phyloP scores from a whole-genome alignment of 805 yeast species.

The Metschnikowia lunata region DNA sequence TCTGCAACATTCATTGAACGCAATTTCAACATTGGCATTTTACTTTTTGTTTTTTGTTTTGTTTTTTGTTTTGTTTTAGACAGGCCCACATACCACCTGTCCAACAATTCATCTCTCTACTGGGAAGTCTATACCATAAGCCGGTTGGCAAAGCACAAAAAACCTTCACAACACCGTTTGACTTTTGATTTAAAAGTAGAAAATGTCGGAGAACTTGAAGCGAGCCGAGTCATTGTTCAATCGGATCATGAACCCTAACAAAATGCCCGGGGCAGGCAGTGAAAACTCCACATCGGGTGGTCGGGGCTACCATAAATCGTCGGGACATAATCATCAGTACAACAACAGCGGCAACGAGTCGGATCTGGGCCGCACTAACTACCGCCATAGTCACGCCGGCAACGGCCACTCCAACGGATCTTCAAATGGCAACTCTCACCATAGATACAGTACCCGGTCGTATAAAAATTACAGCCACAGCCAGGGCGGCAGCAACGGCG shows the following conservation, averaged over 20 bases:
- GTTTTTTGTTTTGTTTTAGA: no score
- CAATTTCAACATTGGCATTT: neutral
- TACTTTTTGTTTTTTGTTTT: neutral
- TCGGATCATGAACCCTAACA: slow-evolving; percentile 41
- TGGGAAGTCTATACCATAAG: no score
- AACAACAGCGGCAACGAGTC: slow-evolving; percentile 4
- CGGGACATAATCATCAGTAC: slow-evolving; percentile 1
- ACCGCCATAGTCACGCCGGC: slow-evolving; percentile 4
- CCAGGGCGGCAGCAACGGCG: slow-evolving; percentile 1
- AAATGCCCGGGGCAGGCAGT: slow-evolving; percentile 7
- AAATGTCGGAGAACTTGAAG: slow-evolving; percentile 43
- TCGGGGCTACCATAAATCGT: slow-evolving; percentile 5
- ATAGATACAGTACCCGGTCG: slow-evolving; percentile 6
- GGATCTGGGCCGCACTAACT: slow-evolving; percentile 6
- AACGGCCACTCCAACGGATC: slow-evolving; percentile 9
- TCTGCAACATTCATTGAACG: neutral
- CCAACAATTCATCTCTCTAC: no score
- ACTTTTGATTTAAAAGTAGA: neutral
- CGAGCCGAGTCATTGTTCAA: slow-evolving; percentile 45
- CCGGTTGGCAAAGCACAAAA: neutral
- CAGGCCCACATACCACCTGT: no score
- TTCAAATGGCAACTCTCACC: slow-evolving; percentile 8
- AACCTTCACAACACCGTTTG: neutral
- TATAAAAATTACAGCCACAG: slow-evolving; percentile 4
- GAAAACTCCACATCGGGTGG: neutral